phyloP scores from a whole-genome alignment of 768 basidiomycete species.

The Boletus huronensis region DNA sequence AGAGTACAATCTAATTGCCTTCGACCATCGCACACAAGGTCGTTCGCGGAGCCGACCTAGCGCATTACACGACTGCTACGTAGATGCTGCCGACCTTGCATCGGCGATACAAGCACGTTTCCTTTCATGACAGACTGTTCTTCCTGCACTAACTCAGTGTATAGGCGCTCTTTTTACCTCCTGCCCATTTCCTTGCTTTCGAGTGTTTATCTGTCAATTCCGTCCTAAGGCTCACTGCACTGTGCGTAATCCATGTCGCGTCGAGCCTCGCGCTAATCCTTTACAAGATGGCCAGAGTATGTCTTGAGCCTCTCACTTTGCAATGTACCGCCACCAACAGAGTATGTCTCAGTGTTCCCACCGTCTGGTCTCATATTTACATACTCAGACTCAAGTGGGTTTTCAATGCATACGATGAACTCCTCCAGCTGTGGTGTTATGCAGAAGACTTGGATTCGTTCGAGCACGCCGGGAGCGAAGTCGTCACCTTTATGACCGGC shows the following conservation, averaged over 20 bases:
- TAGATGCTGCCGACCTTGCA: constrained; percentile 75
- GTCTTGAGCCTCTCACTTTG: constrained; percentile 65
- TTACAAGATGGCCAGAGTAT: constrained; percentile 64
- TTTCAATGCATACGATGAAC: constrained; percentile 60
- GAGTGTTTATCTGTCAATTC: constrained; percentile 55
- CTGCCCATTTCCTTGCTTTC: constrained; percentile 69
- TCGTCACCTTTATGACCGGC: constrained; percentile 52
- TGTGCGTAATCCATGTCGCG: constrained; percentile 45
- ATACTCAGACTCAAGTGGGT: constrained; percentile 51
- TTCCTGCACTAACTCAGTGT: not conserved
- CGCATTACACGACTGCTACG: constrained; percentile 67
- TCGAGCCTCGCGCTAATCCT: constrained; percentile 5
- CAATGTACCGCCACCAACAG: constrained; percentile 63
- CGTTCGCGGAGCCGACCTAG: constrained; percentile 51
- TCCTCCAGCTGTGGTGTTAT: constrained; percentile 59
- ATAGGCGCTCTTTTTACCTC: constrained; percentile 60
- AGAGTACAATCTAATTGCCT: constrained; percentile 68
- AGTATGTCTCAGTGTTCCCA: constrained; percentile 42
- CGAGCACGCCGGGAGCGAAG: constrained; percentile 63
- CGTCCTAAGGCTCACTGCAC: constrained; percentile 58
- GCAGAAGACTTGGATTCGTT: constrained; percentile 64
- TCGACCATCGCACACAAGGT: constrained; percentile 67
- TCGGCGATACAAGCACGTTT: constrained; percentile 55
- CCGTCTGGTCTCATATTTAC: constrained; percentile 1
- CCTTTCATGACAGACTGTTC: not conserved